Evolutionary conservation across 371 early-diverging fungal genomes (phyloP), one percentile per base, ranked within the genome.

Genomic region (Parasitella parasitica): DNA sequence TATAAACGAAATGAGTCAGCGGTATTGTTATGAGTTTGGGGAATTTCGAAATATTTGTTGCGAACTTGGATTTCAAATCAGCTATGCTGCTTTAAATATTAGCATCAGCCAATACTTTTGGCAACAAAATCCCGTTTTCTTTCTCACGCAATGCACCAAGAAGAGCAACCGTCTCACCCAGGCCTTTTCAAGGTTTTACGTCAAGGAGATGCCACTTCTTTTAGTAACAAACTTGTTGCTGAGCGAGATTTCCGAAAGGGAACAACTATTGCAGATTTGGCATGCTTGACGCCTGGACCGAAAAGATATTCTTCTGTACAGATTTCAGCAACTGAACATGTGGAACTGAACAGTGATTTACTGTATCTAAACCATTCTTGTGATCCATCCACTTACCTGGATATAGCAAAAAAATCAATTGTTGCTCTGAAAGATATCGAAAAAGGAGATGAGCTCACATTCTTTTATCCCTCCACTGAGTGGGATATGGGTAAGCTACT

Each of bases 381-480:
- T 53, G 63, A 79, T 22, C 93, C 93, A 0, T 82, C 85, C 18
- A 80, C 81, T 6, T 46, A 73, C 20, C 57, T 93, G 55, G 87
- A 91, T 57, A 77, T 82, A 8, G 77, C 76, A 51, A 54, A 64
- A 26, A 73, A 65, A 67, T 64, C 67, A 15, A 74, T 91, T 11
- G 72, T 80, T 12, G 94, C 92, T 7, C 57, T 69, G 13, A 72
- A 70, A 28, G 87, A 87, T 59, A 62, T 89, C 43, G 66, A 72
- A 52, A 69, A 67, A 20, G 91, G 91, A 16, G 89, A 88, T 46
- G 90, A 88, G 59, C 26, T 91, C 55, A 88, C 89, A 15, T 92
- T 94, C 70, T 92, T 92, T 69, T 94, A 94, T 65, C 92, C 92
- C 26, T 82, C 85, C 15, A 89, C 89, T 28, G 94, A 94, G 66